Percentiles rank a stretch among this genome's conserved stretches.
phyloP scores from a whole-genome alignment of 2,329 filamentous ascomycete genomes.

The Septoria petroselini region DNA sequence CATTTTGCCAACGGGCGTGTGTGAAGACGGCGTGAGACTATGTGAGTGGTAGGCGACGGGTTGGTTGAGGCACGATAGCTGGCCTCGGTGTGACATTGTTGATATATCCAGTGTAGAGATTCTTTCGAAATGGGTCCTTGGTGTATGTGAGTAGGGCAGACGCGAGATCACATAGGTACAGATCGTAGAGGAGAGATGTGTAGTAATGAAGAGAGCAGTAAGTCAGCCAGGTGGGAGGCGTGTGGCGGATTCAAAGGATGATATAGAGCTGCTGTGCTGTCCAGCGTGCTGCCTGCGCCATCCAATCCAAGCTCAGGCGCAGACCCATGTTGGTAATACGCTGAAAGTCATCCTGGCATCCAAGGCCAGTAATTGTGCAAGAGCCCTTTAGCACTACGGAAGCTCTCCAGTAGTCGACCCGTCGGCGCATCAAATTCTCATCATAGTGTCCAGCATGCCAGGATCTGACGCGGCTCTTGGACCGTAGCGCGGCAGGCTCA shows the following conservation, averaged over 20 bases:
- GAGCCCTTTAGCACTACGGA: constrained; percentile 7
- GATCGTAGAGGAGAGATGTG: background rate
- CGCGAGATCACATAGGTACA: no score
- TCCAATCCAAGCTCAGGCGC: constrained; percentile 1
- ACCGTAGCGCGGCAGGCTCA: constrained; percentile 10
- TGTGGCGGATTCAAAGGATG: constrained; percentile 4
- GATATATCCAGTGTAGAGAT: background rate
- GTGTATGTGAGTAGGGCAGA: no score
- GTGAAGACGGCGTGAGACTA: constrained; percentile 23
- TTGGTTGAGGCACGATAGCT: constrained; percentile 23
- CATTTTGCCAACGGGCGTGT: constrained; percentile 28
- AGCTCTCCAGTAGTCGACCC: constrained; percentile 11
- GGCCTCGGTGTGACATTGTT: constrained; percentile 24
- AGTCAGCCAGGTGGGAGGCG: background rate
- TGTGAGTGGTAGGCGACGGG: constrained; percentile 26
- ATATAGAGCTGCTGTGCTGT: background rate
- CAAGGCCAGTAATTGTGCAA: constrained; percentile 10
- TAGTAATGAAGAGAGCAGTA: no score
- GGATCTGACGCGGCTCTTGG: constrained; percentile 14
- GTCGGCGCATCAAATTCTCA: constrained; percentile 10
- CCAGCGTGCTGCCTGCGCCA: background rate
- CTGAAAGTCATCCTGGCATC: constrained; percentile 4
- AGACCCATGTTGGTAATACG: constrained; percentile 9
- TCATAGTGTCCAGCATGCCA: constrained; percentile 6
- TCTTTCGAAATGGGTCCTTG: no score